Conservation (phyloP, 345 rosid genomes). For the Populus ilicifolia region DNA sequence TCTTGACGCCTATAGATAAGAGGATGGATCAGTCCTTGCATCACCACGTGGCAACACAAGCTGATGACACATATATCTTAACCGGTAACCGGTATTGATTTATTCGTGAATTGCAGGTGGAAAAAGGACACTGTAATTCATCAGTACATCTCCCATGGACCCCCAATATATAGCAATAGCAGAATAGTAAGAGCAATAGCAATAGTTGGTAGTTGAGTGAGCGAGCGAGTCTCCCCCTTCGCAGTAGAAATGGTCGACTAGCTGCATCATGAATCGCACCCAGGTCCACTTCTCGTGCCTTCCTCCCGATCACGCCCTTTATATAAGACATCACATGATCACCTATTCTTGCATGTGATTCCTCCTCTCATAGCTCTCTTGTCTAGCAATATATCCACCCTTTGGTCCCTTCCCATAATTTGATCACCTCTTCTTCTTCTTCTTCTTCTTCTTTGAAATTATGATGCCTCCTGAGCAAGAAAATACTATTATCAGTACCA, state of each 20-base stretch:
- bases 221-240: too few species aligned
- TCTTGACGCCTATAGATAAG: too few species aligned
- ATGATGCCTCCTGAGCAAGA: conserved; percentile 74
- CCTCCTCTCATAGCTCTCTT: not conserved
- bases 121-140: not conserved
- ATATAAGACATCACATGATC: conserved; percentile 29
- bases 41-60: conserved; percentile 16
- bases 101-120: not conserved
- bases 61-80: not conserved
- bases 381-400: not conserved
- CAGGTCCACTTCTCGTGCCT: conserved; percentile 40
- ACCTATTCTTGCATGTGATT: conserved; percentile 35
- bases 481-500: conserved; percentile 13
- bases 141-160: conserved; percentile 21
- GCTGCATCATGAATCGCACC: conserved; percentile 16
- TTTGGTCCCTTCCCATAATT: not conserved
- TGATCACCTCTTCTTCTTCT: not conserved
- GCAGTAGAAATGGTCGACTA: not conserved
- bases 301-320: conserved; percentile 23
- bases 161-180: not conserved
- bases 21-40: not conserved
- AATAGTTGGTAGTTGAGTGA: not conserved
- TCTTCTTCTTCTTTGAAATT: not conserved
- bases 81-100: not conserved
- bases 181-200: not conserved